These are phyloP conservation scores for Chloropicon primus DNA, from an alignment of 139 green algal genomes.

Conservation along the genomic window DNA sequence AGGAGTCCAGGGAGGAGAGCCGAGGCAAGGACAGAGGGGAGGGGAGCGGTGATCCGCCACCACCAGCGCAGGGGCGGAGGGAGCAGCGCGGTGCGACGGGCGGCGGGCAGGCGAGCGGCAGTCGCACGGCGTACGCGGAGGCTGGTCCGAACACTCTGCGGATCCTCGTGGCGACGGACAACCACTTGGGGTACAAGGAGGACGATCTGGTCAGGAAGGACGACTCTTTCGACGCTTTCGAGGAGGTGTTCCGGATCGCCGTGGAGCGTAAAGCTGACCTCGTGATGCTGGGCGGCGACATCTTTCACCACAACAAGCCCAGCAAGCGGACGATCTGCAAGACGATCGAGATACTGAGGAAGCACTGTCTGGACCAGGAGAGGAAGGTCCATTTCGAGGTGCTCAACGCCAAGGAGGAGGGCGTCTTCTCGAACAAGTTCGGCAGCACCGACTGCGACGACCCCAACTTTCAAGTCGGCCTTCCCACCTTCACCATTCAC, in stretches of 20 bases:
- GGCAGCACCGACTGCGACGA: conserved; percentile 82
- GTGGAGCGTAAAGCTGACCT: conserved; percentile 1
- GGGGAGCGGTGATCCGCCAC: too few relatives aligned
- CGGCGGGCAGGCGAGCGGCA: too few relatives aligned
- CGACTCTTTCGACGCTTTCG: conserved; percentile 85
- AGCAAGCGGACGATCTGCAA: conserved; percentile 43
- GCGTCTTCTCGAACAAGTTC: conserved; percentile 48
- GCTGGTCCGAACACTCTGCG: conserved; percentile 30
- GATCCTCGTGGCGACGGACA: conserved; percentile 89
- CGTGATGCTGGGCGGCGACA: conserved; percentile 1
- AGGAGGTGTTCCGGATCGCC: conserved; percentile 68
- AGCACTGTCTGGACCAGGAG: conserved; percentile 61
- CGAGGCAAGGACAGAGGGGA: too few relatives aligned
- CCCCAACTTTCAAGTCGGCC: conserved; percentile 76
- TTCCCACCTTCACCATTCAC: conserved; percentile 97
- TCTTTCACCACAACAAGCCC: conserved; percentile 7
- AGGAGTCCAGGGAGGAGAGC: too few relatives aligned
- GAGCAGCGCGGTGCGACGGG: too few relatives aligned
- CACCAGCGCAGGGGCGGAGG: background rate
- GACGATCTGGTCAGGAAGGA: conserved; percentile 79
- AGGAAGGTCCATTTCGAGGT: conserved; percentile 53
- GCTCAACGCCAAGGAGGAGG: conserved; percentile 50
- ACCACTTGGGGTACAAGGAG: conserved; percentile 93
- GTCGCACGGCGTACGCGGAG: background rate
- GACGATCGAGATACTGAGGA: conserved; percentile 63